phyloP scores from a whole-genome alignment of 805 yeast species.

The Ogataea naganishii region DNA sequence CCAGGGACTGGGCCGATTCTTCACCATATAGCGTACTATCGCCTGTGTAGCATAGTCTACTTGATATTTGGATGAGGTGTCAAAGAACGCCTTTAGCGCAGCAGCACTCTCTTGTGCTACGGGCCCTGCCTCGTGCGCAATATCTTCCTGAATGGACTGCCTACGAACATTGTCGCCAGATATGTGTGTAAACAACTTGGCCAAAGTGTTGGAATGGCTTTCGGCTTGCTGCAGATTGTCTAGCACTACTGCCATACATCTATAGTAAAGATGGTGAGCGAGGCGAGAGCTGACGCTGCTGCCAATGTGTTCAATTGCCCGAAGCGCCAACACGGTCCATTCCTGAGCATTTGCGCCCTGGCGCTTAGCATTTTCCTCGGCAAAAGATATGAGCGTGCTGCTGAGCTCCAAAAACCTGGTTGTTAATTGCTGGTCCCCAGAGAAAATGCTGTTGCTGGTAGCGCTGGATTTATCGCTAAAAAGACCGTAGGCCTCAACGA shows the following conservation, averaged over 20 bases:
- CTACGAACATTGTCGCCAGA: slow-evolving; percentile 3
- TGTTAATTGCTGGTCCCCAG: slow-evolving; percentile 37
- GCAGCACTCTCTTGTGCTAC: slow-evolving; percentile 10
- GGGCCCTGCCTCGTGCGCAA: slow-evolving; percentile 10
- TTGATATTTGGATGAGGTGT: slow-evolving; percentile 54
- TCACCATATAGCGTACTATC: slow-evolving; percentile 36
- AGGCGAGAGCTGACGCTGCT: slow-evolving; percentile 15
- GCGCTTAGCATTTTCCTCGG: slow-evolving; percentile 6
- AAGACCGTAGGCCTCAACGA: slow-evolving; percentile 25
- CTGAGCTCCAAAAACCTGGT: slow-evolving; percentile 27
- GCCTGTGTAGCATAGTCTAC: slow-evolving; percentile 47
- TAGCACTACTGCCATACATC: slow-evolving; percentile 30
- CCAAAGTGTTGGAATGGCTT: slow-evolving; percentile 8
- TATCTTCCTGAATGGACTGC: too few relatives aligned
- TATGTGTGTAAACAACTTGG: slow-evolving; percentile 9
- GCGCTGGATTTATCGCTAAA: slow-evolving; percentile 18
- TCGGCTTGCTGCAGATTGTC: slow-evolving; percentile 21
- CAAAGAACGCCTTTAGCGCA: slow-evolving; percentile 54
- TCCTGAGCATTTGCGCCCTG: slow-evolving; percentile 28
- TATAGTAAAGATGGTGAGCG: slow-evolving; percentile 14
- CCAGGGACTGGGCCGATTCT: slow-evolving; percentile 44
- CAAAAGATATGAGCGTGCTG: slow-evolving; percentile 15
- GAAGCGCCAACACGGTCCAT: slow-evolving; percentile 36
- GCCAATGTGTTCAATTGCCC: slow-evolving; percentile 30
- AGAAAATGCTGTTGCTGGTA: slow-evolving; percentile 23